These are phyloP conservation scores for Sporothrix luriei DNA, from an alignment of 2,329 filamentous ascomycete genomes.

Conservation along the genomic window DNA sequence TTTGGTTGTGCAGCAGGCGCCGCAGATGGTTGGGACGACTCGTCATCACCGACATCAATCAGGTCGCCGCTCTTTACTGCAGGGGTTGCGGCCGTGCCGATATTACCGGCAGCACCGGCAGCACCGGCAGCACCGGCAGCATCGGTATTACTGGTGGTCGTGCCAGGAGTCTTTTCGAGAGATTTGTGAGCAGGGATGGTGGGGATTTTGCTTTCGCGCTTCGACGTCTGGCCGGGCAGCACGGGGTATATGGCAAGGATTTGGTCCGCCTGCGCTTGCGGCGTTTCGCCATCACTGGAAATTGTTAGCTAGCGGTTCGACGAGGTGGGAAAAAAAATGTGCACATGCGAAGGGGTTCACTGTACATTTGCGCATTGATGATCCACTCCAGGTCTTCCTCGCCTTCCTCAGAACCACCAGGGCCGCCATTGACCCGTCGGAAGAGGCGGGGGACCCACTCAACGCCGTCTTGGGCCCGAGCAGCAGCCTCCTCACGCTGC, in stretches of 20 bases:
- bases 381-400: slow-evolving; percentile 95
- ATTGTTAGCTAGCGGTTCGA: background rate
- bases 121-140: slow-evolving; percentile 34
- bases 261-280: slow-evolving; percentile 74
- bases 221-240: slow-evolving; percentile 70
- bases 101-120: slow-evolving; percentile 34
- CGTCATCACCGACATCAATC: slow-evolving; percentile 60
- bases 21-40: slow-evolving; percentile 36
- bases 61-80: slow-evolving; percentile 47
- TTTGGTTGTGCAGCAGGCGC: background rate
- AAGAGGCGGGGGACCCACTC: slow-evolving; percentile 92
- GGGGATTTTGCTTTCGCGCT: slow-evolving; percentile 59
- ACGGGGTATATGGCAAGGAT: slow-evolving; percentile 86
- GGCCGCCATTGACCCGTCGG: slow-evolving; percentile 69
- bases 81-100: slow-evolving; percentile 28
- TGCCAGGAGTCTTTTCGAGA: slow-evolving; percentile 17
- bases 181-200: slow-evolving; percentile 44
- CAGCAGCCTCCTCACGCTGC: slow-evolving; percentile 85
- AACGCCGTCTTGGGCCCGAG: slow-evolving; percentile 72
- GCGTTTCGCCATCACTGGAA: slow-evolving; percentile 58
- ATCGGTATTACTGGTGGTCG: slow-evolving; percentile 23
- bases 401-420: slow-evolving; percentile 72
- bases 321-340: slow-evolving; percentile 28
- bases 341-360: background rate
- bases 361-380: slow-evolving; percentile 79